Percentiles rank a stretch among this genome's conserved stretches.
phyloP scores from a whole-genome alignment of 1,284 basidiomycete species.

The Cryptococcus sp. region DNA sequence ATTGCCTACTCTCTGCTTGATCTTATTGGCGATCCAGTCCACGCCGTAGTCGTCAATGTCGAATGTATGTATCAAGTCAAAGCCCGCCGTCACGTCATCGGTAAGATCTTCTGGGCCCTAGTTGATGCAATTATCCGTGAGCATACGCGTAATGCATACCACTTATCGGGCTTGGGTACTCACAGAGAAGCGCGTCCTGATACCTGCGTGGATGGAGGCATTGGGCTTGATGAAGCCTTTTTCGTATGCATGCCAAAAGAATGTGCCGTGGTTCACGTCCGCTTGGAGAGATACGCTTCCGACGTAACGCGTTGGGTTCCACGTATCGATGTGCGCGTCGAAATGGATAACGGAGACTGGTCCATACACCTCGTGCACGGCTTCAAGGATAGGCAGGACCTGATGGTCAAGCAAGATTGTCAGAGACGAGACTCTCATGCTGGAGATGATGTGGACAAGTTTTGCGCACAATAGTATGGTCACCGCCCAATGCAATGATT shows the following conservation, averaged over 20 bases:
- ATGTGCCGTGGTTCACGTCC: slow-evolving; percentile 44
- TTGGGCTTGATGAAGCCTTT: slow-evolving; percentile 54
- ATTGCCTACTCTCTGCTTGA: slow-evolving; percentile 46
- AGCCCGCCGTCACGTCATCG: slow-evolving; percentile 53
- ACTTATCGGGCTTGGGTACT: slow-evolving; percentile 3
- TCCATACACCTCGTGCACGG: slow-evolving; percentile 48
- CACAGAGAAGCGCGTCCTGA: slow-evolving; percentile 44
- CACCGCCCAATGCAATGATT: slow-evolving; percentile 54
- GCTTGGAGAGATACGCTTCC: slow-evolving; percentile 33
- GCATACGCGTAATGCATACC: not conserved
- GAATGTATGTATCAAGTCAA: slow-evolving; percentile 51
- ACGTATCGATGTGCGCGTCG: slow-evolving; percentile 57
- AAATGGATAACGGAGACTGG: slow-evolving; percentile 47
- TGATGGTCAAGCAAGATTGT: slow-evolving; percentile 1
- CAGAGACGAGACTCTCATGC: not conserved
- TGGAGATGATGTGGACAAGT: not conserved
- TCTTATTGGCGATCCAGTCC: slow-evolving; percentile 48
- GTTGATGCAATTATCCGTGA: not conserved
- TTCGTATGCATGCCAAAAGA: slow-evolving; percentile 54
- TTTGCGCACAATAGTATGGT: slow-evolving; percentile 50
- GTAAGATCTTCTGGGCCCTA: slow-evolving; percentile 30
- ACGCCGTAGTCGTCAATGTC: slow-evolving; percentile 55
- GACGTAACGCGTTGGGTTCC: slow-evolving; percentile 41
- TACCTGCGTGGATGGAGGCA: slow-evolving; percentile 61
- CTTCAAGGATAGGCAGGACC: slow-evolving; percentile 55